Base-by-base conservation (phyloP, 2,329 filamentous ascomycete genomes). In the Alternaria brassicicola region DNA sequence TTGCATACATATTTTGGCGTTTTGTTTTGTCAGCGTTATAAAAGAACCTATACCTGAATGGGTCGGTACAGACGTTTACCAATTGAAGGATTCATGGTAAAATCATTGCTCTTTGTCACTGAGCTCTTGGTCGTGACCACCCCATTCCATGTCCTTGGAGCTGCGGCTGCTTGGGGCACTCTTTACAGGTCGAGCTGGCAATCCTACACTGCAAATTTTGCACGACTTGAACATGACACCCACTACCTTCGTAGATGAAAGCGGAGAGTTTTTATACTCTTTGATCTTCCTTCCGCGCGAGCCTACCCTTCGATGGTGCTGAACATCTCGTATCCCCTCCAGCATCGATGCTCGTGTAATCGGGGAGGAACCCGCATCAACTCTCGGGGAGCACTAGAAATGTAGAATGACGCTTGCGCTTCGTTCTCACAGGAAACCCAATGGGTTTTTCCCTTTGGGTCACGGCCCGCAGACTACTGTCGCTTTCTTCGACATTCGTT, bases 1-100 rank as follows among this genome's bases (percentile, higher is more conserved):
- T 62, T 59, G 61, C 61, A 64, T 62, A 60, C 21, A 60, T 41
- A 57, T 28, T 45, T 35, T 30, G 63, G 60, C 57, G 62, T 65
- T 57, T 28, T 52, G 26, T 12, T 17, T 57, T 50, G 5, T 30
- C 30, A 49, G 45, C 50, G 55, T 59, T 43, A 48, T n/a, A 28
- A 8, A 28, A 26, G 42, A 21, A 17, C 8, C 19, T 13, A 41
- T 43, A 48, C 23, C 42, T 28, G 6, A 19, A 19, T 23, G 43
- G 43, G 13, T 35, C 35, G 15, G 43, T 33, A 39, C 39, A 28
- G 28, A 30, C 28, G 43, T 33, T 47, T 9, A 25, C 35, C 43
- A 33, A 33, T 47, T 7, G 35, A 47, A 47, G 21, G 28, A 28
- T 41, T 52, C 15, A 49, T 43, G 19, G 17, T 15, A 43, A 26